Conservation (phyloP, 2,329 filamentous ascomycete genomes). For the Penicillium psychrosexuale region DNA sequence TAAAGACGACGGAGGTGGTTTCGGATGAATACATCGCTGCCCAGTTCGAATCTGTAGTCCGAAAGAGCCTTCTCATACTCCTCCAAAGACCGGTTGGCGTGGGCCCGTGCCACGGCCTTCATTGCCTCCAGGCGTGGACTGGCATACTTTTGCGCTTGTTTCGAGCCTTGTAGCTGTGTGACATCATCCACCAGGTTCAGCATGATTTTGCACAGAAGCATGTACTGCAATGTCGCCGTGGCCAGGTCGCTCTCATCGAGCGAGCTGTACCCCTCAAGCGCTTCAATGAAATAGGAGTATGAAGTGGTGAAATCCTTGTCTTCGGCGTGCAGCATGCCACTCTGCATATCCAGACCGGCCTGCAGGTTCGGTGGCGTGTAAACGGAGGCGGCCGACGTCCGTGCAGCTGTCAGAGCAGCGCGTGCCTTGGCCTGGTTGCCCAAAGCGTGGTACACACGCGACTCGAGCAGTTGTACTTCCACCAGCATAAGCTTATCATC, state of each 20-base stretch:
- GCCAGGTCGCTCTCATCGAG: constrained; percentile 85
- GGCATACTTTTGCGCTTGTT: constrained; percentile 94
- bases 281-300: constrained; percentile 99
- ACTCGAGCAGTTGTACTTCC: constrained; percentile 96
- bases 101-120: constrained; percentile 96
- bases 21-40: constrained; percentile 91
- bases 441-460: constrained; percentile 92
- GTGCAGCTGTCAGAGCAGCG: constrained; percentile 87
- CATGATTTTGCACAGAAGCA: constrained; percentile 99
- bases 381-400: constrained; percentile 92
- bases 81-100: constrained; percentile 91
- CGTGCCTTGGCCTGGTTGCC: constrained; percentile 96
- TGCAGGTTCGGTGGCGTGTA: constrained; percentile 95
- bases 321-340: constrained; percentile 96
- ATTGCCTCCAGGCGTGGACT: constrained; percentile 96
- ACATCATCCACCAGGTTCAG: constrained; percentile 95
- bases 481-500: constrained; percentile 98
- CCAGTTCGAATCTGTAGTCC: constrained; percentile 88
- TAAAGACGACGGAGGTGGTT: constrained; percentile 94
- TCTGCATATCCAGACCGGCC: constrained; percentile 98
- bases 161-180: constrained; percentile 88
- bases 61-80: constrained; percentile 94
- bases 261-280: constrained; percentile 91
- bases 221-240: constrained; percentile 98
- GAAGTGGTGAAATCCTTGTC: constrained; percentile 99